phyloP scores from a whole-genome alignment of 2,329 filamentous ascomycete genomes.

The Curvularia eragrostidis region DNA sequence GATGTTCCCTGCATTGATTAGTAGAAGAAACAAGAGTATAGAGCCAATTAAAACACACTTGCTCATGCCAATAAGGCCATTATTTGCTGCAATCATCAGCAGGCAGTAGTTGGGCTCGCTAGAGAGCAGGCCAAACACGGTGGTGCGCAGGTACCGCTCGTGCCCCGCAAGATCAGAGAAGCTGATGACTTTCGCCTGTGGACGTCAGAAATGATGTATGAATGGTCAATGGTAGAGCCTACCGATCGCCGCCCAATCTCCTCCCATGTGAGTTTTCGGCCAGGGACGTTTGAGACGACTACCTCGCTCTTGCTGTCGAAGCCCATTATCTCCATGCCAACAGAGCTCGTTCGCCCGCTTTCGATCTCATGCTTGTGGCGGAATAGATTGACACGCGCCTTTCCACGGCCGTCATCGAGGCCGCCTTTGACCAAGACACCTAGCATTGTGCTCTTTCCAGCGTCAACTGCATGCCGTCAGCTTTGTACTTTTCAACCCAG shows the following conservation, averaged over 20 bases:
- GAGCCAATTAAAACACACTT: slow-evolving; percentile 56
- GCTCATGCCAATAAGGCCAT: slow-evolving; percentile 96
- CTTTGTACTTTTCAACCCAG: not conserved
- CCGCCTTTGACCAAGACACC: slow-evolving; percentile 95
- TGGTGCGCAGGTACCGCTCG: slow-evolving; percentile 92
- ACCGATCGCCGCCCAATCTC: slow-evolving; percentile 92
- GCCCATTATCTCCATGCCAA: slow-evolving; percentile 97
- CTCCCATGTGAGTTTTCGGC: slow-evolving; percentile 91
- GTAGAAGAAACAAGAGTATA: not conserved
- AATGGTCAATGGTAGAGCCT: slow-evolving; percentile 13
- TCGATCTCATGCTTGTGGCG: slow-evolving; percentile 98
- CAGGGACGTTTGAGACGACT: slow-evolving; percentile 79
- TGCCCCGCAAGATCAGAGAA: slow-evolving; percentile 97
- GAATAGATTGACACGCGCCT: slow-evolving; percentile 93
- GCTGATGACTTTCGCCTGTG: slow-evolving; percentile 84
- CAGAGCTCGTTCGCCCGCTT: slow-evolving; percentile 91
- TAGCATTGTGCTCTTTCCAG: slow-evolving; percentile 94
- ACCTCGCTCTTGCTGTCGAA: slow-evolving; percentile 89
- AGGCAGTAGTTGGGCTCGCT: slow-evolving; percentile 97
- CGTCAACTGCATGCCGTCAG: slow-evolving; percentile 69
- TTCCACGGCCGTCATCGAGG: slow-evolving; percentile 91
- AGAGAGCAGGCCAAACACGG: slow-evolving; percentile 91
- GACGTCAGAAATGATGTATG: slow-evolving; percentile 17
- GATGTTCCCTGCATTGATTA: slow-evolving; percentile 68
- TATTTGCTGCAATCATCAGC: slow-evolving; percentile 98